Percentiles rank a stretch among this genome's conserved stretches.
Conservation (phyloP, 1,139 yeast genomes). For the Zygoascus meyerae region DNA sequence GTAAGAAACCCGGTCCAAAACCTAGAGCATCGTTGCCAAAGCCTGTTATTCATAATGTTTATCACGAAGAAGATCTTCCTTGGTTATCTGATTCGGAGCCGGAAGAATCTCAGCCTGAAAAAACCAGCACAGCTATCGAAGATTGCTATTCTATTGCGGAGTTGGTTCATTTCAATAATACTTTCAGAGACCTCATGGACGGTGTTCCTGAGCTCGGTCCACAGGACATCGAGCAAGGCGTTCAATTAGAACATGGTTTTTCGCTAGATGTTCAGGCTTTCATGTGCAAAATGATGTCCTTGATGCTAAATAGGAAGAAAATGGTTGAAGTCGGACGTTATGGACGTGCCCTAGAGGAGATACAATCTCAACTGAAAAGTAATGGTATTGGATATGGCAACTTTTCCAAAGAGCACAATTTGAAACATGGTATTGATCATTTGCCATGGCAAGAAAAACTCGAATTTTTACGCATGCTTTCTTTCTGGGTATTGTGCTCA, state of each 20-base stretch:
- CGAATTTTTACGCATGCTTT: conserved; percentile 28
- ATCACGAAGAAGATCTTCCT: conserved; percentile 29
- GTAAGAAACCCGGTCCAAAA: conserved; percentile 2
- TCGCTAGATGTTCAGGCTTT: conserved; percentile 30
- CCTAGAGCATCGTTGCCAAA: background rate
- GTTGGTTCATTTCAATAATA: conserved; percentile 32
- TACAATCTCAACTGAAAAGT: conserved; percentile 18
- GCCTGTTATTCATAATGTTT: background rate
- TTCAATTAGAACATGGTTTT: conserved; percentile 24
- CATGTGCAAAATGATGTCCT: conserved; percentile 33
- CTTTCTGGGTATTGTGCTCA: conserved; percentile 28
- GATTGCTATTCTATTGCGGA: conserved; percentile 30
- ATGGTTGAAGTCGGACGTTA: conserved; percentile 36
- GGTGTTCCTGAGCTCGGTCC: conserved; percentile 36
- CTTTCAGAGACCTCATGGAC: conserved; percentile 31
- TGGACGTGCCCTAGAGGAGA: conserved; percentile 35
- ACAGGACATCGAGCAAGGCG: conserved; percentile 37
- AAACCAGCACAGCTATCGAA: conserved; percentile 17
- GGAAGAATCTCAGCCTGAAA: conserved; percentile 23
- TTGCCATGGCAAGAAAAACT: conserved; percentile 31
- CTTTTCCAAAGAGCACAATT: conserved; percentile 12
- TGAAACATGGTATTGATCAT: conserved; percentile 25
- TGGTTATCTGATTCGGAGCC: conserved; percentile 23
- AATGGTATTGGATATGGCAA: conserved; percentile 26
- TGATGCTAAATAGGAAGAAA: conserved; percentile 37